phyloP scores from a whole-genome alignment of 2,329 filamentous ascomycete genomes.

The Colletotrichum spaethianum region DNA sequence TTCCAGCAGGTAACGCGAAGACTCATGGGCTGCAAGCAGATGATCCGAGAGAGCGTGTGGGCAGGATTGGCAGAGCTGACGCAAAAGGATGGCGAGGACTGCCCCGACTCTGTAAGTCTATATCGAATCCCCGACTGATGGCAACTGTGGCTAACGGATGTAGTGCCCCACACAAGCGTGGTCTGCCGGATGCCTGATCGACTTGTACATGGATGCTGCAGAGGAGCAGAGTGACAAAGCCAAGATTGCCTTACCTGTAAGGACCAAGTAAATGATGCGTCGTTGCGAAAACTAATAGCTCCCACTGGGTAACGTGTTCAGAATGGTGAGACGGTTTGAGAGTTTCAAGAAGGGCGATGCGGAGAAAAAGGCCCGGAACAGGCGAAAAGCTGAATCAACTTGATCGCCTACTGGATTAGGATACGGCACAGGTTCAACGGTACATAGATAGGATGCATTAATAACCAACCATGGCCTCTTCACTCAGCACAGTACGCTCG shows the following conservation, averaged over 20 bases:
- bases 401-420: conserved; percentile 3
- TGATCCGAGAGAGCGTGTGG: conserved; percentile 86
- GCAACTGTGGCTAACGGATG: conserved; percentile 31
- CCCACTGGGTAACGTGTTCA: conserved; percentile 19
- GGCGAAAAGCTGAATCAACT: conserved; percentile 20
- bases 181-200: conserved; percentile 94
- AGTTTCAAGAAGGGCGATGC: conserved; percentile 10
- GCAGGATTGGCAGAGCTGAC: conserved; percentile 94
- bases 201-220: conserved; percentile 93
- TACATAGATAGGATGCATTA: conserved; percentile 38
- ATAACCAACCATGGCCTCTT: conserved; percentile 38
- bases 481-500: not conserved
- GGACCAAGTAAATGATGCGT: conserved; percentile 39
- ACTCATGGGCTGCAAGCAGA: conserved; percentile 86
- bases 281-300: conserved; percentile 13
- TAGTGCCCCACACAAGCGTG: conserved; percentile 96
- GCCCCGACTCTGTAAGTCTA: conserved; percentile 84
- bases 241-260: conserved; percentile 45
- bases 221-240: conserved; percentile 60
- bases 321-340: conserved; percentile 18
- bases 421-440: conserved; percentile 1
- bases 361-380: conserved; percentile 2
- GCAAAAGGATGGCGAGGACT: conserved; percentile 88
- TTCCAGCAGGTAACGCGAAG: conserved; percentile 95
- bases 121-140: not conserved